Conservation (phyloP, 2,329 filamentous ascomycete genomes). For the Didymella glomerata region DNA sequence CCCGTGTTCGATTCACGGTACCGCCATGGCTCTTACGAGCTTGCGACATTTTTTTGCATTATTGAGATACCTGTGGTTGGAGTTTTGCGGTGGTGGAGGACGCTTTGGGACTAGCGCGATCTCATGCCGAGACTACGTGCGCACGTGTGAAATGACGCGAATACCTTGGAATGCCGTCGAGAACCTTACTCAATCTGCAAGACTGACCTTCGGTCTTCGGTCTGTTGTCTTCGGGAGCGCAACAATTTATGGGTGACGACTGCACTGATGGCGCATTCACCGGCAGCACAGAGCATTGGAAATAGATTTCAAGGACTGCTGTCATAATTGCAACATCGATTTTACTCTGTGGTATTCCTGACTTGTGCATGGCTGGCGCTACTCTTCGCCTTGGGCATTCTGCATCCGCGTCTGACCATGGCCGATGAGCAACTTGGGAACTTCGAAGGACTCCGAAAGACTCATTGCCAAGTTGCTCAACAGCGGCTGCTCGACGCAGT, state of each 20-base stretch:
- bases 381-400: no score
- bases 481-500: no score
- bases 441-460: no score
- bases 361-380: no score
- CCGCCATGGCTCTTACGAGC: no score
- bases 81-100: not conserved
- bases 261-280: not conserved
- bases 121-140: not conserved
- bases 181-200: not conserved
- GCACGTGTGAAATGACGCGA: not conserved
- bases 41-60: constrained; percentile 7
- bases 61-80: not conserved
- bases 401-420: no score
- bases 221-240: not conserved
- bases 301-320: not conserved
- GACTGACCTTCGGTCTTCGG: not conserved
- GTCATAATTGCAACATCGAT: not conserved
- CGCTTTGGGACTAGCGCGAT: constrained; percentile 1
- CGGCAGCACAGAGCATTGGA: not conserved
- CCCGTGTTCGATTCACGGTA: constrained; percentile 26
- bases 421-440: no score
- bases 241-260: not conserved
- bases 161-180: no score
- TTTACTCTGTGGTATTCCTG: not conserved
- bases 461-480: no score